These are phyloP conservation scores for Trichoderma virens DNA, from an alignment of 495 filamentous ascomycete species.

Conservation along the genomic window DNA sequence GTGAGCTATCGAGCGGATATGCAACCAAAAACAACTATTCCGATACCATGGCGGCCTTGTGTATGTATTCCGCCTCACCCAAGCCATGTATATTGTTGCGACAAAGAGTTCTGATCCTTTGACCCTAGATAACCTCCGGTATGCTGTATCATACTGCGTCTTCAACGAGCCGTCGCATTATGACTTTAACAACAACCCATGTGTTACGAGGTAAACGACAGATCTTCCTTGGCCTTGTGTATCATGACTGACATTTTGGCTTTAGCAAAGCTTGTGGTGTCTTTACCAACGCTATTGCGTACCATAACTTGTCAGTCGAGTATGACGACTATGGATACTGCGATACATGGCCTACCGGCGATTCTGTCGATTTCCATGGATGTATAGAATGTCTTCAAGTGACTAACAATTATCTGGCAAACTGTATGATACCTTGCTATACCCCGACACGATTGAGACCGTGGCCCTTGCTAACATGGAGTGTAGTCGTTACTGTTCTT, in stretches of 20 bases:
- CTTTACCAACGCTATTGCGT: conserved; percentile 27
- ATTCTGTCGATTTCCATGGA: not conserved
- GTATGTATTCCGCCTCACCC: conserved; percentile 23
- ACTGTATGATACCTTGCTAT: conserved; percentile 23
- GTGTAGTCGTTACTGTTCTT: conserved; percentile 33
- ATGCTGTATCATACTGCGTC: conserved; percentile 32
- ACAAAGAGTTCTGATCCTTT: not conserved
- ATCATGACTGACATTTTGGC: conserved; percentile 14
- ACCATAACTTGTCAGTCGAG: conserved; percentile 27
- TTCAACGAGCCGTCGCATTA: conserved; percentile 22
- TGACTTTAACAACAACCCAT: conserved; percentile 23
- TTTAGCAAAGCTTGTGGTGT: conserved; percentile 33
- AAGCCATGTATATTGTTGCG: not conserved
- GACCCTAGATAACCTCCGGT: conserved; percentile 37
- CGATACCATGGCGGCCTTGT: conserved; percentile 33
- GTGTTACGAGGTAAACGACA: conserved; percentile 31
- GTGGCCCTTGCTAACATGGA: conserved; percentile 1
- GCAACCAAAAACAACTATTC: conserved; percentile 19
- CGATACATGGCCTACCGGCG: conserved; percentile 24
- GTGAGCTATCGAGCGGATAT: conserved; percentile 34
- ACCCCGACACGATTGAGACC: not conserved
- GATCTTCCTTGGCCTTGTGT: not conserved
- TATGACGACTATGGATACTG: conserved; percentile 34
- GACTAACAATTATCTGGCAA: conserved; percentile 26
- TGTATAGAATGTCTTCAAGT: conserved; percentile 30